Evolutionary conservation across 2,329 filamentous ascomycete species (phyloP), one percentile per base, ranked within the genome.

Genomic region (Apiospora pterosperma): DNA sequence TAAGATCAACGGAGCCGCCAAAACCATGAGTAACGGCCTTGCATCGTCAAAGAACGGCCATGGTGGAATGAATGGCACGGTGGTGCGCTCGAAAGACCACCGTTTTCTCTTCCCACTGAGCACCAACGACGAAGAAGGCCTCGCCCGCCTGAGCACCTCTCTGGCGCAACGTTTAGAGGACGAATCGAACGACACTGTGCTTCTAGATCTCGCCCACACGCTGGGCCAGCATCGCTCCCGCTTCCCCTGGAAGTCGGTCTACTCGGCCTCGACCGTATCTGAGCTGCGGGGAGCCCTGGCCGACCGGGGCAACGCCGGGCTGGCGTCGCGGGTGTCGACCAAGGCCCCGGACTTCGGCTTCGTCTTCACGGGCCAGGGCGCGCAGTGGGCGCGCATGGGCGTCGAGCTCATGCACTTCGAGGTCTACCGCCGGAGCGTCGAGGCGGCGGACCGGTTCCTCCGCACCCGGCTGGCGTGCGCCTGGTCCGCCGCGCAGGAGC

Each of bases 311-410:
- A 10, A 38, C n/a, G 44, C 44, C 21, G 8, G n/a, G n/a, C n/a
- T n/a, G n/a, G n/a, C 44, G 6, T 52, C 44, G 11, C 2, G 5
- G 14, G 44, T 10, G 21, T 7, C 25, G 8, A 21, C 44, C n/a
- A 16, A 31, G 1, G 11, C 4, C 4, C 21, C 25, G 2, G 16
- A 39, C 2, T 11, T 76, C 6, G 70, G 71, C 0, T 68, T 76
- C 42, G 69, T 77, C 21, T 79, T 79, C 52, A 72, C 71, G 31
- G 77, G 77, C 7, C 77, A 78, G 65, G 77, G 77, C 2, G 72
- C 75, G 0, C 76, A 78, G 61, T 77, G 76, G 76, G 66, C 69
- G 36, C 72, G 72, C 36, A 80, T 80, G 78, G 78, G 76, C 0
- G 69, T 71, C 0, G 76, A 78, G 65, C 71, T 79, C 21, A 68